phyloP scores from a whole-genome alignment of 768 basidiomycete genomes.

The Collybiopsis luxurians region DNA sequence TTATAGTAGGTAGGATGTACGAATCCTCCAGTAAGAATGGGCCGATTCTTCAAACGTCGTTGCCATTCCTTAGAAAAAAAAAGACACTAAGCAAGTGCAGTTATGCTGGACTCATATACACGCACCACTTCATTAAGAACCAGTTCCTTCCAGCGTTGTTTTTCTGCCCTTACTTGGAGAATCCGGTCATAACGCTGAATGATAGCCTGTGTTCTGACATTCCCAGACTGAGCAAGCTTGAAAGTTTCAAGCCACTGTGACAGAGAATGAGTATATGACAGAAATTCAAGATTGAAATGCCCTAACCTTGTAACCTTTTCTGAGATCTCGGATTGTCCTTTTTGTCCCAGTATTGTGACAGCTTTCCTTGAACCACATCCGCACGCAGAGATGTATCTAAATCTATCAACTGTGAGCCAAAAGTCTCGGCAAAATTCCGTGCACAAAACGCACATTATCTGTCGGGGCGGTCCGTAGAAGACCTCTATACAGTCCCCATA shows the following conservation, averaged over 20 bases:
- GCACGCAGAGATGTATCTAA: conserved; percentile 60
- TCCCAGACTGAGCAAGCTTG: conserved; percentile 49
- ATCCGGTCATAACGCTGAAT: conserved; percentile 58
- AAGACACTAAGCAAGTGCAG: neutral
- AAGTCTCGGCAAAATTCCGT: neutral
- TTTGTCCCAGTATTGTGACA: conserved; percentile 52
- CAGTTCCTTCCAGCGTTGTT: conserved; percentile 43
- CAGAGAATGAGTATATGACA: neutral
- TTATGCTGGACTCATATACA: neutral
- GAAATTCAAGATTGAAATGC: neutral
- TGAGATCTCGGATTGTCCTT: conserved; percentile 43
- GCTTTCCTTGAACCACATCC: conserved; percentile 50
- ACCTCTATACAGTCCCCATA: conserved; percentile 75
- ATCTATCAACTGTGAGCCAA: conserved; percentile 8
- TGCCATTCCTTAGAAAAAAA: conserved; percentile 50
- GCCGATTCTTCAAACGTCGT: conserved; percentile 49
- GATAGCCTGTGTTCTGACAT: conserved; percentile 40
- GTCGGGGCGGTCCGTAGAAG: conserved; percentile 56
- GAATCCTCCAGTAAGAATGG: conserved; percentile 70
- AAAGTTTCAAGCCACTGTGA: conserved; percentile 62
- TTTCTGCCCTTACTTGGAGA: conserved; percentile 48
- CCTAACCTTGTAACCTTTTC: conserved; percentile 54
- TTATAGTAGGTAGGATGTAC: conserved; percentile 64
- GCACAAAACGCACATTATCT: conserved; percentile 45
- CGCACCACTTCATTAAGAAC: conserved; percentile 53